Base-by-base conservation (phyloP, 306 rosid genomes). In the Crataegus laevigata region DNA sequence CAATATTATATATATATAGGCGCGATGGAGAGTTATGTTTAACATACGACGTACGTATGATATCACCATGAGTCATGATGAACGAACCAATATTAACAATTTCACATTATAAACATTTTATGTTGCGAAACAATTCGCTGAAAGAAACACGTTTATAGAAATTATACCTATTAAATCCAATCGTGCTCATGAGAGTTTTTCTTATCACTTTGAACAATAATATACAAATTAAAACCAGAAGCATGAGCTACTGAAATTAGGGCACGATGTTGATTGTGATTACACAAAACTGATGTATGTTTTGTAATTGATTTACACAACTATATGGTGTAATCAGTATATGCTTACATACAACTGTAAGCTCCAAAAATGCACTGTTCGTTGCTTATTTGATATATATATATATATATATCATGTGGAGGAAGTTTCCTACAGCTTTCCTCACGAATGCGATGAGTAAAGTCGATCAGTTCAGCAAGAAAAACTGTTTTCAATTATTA, bases 351-450 rank as follows among this genome's bases (percentile, higher is more conserved):
- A 85, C 75, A 85, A 81, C 68, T 61, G 79, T 40, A 77, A 74
- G 78, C 81, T 65, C 82, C 83, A 67, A 63, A 81, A 81, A 70
- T 75, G 47, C 79, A 81, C n/a, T 58, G 73, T 86, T 85, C 62
- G 72, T 70, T 77, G 40, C 57, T 74, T 71, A 75, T 66, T n/a
- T n/a, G n/a, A n/a, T n/a, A n/a, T n/a, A n/a, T n/a, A n/a, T n/a
- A n/a, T n/a, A n/a, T 64, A 22, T 24, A 13, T 28, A 54, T 63
- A 60, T 50, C 74, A 73, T 68, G 62, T 74, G 8, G 5, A 73
- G 66, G 91, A 90, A 83, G 83, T 80, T 86, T 87, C 91, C 82
- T 86, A 2, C 82, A 69, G 68, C 73, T 83, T 82, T 90, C 92
- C 85, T 74, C 38, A 30, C 77, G 45, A 62, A 62, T 11, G 38